Evolutionary conservation across 1,139 yeast genomes (phyloP), one percentile per base, ranked within the genome.

Genomic region (Petasospora fabianii): DNA sequence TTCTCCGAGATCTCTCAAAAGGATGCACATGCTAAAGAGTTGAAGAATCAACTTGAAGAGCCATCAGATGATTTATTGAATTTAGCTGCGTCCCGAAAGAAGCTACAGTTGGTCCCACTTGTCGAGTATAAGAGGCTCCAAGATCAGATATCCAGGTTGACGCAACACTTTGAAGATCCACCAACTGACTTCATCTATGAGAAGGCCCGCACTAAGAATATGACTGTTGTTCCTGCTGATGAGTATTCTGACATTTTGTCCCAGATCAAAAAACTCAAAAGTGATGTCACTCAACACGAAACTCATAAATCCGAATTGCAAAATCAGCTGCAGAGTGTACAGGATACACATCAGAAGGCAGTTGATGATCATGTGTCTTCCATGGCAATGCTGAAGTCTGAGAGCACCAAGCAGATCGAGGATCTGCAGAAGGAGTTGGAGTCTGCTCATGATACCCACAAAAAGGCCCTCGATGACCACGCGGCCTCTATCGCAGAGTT

Each of bases 51-150:
- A 32, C 48, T 56, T 26, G 41, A 46, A 1, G 35, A 46, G 12
- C 51, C 61, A 33, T 44, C 48, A 11, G 12, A 47, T 11, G 53
- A 49, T 8, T 55, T 45, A 24, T 41, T 62, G 30, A 39, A 37
- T 7, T 47, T 53, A 16, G 61, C 60, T 35, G 71, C 71, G 4
- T 5, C 37, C 3, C 30, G 21, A 8, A 46, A 48, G 11, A 64
- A 62, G 3, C 43, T 54, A 30, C 54, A 58, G 3, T 38, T 56
- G 24, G 29, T 69, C 10, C 40, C 60, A n/a, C 24, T 30, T 10
- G 30, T 33, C 3, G 44, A 41, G 2, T 38, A 27, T 6, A 30
- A 27, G 14, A 5, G 27, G 3, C 33, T 48, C 10, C 39, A 35
- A 9, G 6, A 22, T 2, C 37, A 43, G 18, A 10, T 32, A 5